Base-by-base conservation (phyloP, 1,139 yeast species). In the Candida labiduridarum region DNA sequence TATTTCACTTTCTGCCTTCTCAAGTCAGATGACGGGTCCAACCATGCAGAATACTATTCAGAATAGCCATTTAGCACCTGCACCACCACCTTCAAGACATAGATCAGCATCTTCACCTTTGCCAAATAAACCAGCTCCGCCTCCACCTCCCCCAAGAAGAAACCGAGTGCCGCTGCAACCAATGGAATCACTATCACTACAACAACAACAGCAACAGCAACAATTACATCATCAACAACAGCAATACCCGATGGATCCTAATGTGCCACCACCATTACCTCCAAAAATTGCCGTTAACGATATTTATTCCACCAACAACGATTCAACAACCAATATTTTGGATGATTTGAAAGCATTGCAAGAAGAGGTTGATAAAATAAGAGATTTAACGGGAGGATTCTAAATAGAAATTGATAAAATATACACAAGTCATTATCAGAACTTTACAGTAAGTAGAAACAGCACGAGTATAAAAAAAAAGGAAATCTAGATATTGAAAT, bases 281-380 rank as follows among this genome's bases (percentile, higher is more conserved):
- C 78, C 78, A 11, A 70, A 69, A 50, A 60, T 67, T 2, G 53
- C 66, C 2, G 45, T 43, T n/a, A 43, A 43, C 30, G 45, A 47
- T 16, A 54, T 55, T 8, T 58, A 53, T 42, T 45, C 46, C n/a
- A 44, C 45, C 11, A 49, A 53, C 31, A 67, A 63, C 51, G 68
- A 68, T 49, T 76, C 78, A 52, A 78, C 82, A 2, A 70, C 78
- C 4, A 78, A 82, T 53, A 81, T 84, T 22, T 64, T 84, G 56
- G 84, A 84, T 50, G 85, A 84, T 61, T 70, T 84, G 52, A 80
- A 80, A 60, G 84, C 84, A 16, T 67, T 85, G 47, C 87, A 84
- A 58, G 84, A 77, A 40, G 89, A 85, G 60, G 87, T 85, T 16
- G 86, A 85, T 59, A 74, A 75, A 52, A 78, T 78, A 39, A 62